Evolutionary conservation across 78 protist species (phyloP).

Genomic region (Pirum gemmata): DNA sequence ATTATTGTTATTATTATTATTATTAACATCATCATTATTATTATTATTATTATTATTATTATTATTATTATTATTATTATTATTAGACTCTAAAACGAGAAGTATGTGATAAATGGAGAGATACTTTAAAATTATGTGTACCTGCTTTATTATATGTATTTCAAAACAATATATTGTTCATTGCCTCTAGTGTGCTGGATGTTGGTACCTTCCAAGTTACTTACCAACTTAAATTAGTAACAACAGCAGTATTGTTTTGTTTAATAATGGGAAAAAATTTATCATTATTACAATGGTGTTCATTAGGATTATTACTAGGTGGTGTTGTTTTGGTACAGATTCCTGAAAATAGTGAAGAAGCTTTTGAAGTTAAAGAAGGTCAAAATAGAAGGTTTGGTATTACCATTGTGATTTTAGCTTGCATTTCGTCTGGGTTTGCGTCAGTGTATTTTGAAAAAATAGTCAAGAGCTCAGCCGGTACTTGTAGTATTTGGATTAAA

Average conservation of each 20-base stretch:
- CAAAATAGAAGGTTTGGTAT: conserved; percentile 11
- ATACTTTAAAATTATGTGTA: conserved; percentile 42
- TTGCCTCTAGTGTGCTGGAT: conserved; percentile 60
- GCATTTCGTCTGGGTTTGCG: conserved; percentile 57
- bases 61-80: no score
- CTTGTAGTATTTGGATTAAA: conserved; percentile 52
- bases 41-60: no score
- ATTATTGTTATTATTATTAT: no score
- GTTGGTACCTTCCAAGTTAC: conserved; percentile 64
- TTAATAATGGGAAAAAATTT: conserved; percentile 47
- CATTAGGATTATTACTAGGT: conserved; percentile 34
- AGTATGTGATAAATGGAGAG: conserved; percentile 4
- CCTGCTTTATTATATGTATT: conserved; percentile 61
- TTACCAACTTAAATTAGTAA: conserved; percentile 66
- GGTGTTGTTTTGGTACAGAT: conserved; percentile 44
- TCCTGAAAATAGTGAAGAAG: background rate
- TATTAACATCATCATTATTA: no score
- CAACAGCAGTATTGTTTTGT: conserved; percentile 66
- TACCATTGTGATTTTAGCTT: conserved; percentile 48
- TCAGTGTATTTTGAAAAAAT: conserved; percentile 65
- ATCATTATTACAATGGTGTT: conserved; percentile 45
- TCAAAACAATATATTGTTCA: conserved; percentile 59
- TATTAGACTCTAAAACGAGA: background rate
- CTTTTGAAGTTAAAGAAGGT: background rate
- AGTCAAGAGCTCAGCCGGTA: conserved; percentile 46